Evolutionary conservation across 148 eudicot genomes (phyloP), one percentile per base, ranked within the genome.

Genomic region (Fagopyrum tataricum): DNA sequence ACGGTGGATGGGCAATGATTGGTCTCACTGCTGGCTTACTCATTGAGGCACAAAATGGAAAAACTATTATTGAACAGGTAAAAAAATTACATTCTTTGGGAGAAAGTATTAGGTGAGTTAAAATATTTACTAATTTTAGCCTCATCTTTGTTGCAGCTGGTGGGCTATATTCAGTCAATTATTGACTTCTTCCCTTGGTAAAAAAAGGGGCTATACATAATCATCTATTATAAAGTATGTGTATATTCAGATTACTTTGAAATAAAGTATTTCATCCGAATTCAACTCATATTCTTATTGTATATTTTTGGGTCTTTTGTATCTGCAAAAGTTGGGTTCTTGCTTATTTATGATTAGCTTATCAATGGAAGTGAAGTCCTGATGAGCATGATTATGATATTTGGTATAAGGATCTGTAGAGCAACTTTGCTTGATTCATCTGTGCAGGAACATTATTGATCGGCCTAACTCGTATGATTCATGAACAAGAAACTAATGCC

Each of bases 1-100:
- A 95, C 82, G 99, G 99, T 73, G 99, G 89, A 15, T 91, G 96
- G 97, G 99, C 99, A 44, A 91, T 95, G 97, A 84, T 95, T 26
- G 99, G 99, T 75, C 93, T 95, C 40, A 95, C 97, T 1, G 85
- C 85, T 67, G 97, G 90, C 70, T 84, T 95, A 70, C 82, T 95
- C 74, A 87, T 95, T 11, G 97, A 95, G 84, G 90, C 87, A 76
- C 87, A 82, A 5, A 91, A 91, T 13, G 99, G 99, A 84, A 87
- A 90, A 70, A 53, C 82, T 75, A 82, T 95, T 77, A 55, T 85
- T 51, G 81, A 85, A 75, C 99, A 95, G 98, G 97, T 95, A 85
- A 72, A 40, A 40, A 31, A 72, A 7, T 74, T 47, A 68, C 76
- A 17, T 15, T 10, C 44, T 61, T 3, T 61, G 24, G 7, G 42